A percentile compares a stretch with the other conserved stretches of the same genome.
Conservation (phyloP, 2,329 filamentous ascomycete genomes). For the Cercospora zeae-maydis region DNA sequence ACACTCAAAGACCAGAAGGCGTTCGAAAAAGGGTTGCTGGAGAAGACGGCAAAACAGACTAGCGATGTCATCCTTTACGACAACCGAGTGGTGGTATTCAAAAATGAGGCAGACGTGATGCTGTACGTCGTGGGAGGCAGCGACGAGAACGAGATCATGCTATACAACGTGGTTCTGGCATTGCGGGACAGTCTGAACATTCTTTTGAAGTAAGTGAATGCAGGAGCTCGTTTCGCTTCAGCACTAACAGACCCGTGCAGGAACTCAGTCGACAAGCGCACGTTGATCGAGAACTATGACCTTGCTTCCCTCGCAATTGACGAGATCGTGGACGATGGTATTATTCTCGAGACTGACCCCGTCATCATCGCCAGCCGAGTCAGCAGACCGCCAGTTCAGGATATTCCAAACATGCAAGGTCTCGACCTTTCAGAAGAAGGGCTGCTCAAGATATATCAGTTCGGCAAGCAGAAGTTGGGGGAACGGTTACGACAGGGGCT, state of each 20-base stretch:
- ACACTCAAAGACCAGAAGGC: conserved; percentile 90
- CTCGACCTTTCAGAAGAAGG: conserved; percentile 96
- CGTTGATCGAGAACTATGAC: conserved; percentile 98
- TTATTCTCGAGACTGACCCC: conserved; percentile 95
- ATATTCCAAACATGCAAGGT: conserved; percentile 81
- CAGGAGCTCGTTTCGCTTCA: neutral
- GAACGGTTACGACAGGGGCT: conserved; percentile 86
- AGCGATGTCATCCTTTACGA: conserved; percentile 97
- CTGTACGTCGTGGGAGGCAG: conserved; percentile 85
- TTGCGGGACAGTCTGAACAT: conserved; percentile 85
- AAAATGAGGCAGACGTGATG: conserved; percentile 97
- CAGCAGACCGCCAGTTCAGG: conserved; percentile 84
- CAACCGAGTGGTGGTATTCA: conserved; percentile 93
- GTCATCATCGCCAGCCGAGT: conserved; percentile 90
- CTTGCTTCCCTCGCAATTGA: conserved; percentile 90
- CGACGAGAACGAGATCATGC: conserved; percentile 93
- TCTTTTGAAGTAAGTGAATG: conserved; percentile 71
- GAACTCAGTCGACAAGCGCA: conserved; percentile 95
- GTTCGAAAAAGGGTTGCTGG: conserved; percentile 91
- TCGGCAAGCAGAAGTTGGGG: conserved; percentile 86
- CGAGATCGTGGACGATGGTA: conserved; percentile 91
- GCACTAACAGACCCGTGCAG: conserved; percentile 45
- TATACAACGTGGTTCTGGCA: conserved; percentile 90
- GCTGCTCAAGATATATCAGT: conserved; percentile 87
- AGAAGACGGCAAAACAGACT: conserved; percentile 94